These are phyloP conservation scores for Cystobasidium ongulense DNA, from an alignment of 768 basidiomycete species.

Conservation along the genomic window DNA sequence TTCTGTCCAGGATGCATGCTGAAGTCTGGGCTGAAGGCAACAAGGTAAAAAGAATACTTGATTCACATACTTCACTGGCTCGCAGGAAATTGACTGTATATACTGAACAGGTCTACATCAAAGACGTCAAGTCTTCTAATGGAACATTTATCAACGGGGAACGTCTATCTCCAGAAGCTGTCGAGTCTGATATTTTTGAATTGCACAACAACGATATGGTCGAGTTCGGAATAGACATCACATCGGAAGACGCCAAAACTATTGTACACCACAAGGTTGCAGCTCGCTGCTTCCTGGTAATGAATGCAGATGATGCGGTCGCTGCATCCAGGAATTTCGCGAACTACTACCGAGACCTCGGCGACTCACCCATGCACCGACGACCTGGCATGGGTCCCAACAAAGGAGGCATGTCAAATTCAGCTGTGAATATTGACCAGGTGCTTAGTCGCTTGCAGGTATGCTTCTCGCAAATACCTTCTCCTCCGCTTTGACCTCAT, in stretches of 20 bases:
- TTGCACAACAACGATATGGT: conserved; percentile 92
- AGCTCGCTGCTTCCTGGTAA: conserved; percentile 80
- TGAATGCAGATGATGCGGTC: conserved; percentile 69
- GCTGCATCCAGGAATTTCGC: conserved; percentile 37
- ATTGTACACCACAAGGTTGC: conserved; percentile 98
- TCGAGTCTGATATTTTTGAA: conserved; percentile 85
- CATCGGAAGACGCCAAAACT: conserved; percentile 94
- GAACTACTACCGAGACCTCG: conserved; percentile 38
- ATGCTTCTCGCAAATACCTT: conserved; percentile 26
- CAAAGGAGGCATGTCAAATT: neutral
- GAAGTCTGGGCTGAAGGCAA: conserved; percentile 85
- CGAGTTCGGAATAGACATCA: conserved; percentile 99
- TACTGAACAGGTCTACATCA: conserved; percentile 73
- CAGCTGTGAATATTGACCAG: conserved; percentile 72
- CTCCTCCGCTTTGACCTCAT: neutral
- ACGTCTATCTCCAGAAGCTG: conserved; percentile 74
- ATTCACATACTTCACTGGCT: neutral
- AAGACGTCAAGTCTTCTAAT: conserved; percentile 95
- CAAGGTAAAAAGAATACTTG: conserved; percentile 8
- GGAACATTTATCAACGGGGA: conserved; percentile 98
- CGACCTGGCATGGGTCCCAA: conserved; percentile 23
- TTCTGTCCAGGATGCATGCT: conserved; percentile 86
- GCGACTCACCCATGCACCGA: conserved; percentile 31
- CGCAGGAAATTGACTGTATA: neutral
- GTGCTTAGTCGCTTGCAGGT: conserved; percentile 74